phyloP scores from a whole-genome alignment of 2,329 filamentous ascomycete genomes.

The Colletotrichum neosansevieriae region DNA sequence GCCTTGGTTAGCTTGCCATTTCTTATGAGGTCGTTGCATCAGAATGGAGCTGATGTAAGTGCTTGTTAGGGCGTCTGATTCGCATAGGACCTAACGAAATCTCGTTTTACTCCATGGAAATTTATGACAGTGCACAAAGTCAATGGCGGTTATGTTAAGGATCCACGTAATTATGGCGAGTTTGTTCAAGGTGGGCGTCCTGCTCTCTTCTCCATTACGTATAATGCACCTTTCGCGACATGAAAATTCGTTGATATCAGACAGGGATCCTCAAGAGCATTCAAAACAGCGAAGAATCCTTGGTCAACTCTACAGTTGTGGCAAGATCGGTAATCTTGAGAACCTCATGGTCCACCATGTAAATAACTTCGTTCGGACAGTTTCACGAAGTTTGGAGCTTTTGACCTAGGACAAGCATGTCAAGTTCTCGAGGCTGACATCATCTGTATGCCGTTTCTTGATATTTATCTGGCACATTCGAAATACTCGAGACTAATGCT shows the following conservation, averaged over 20 bases:
- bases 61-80: constrained; percentile 40
- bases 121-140: constrained; percentile 46
- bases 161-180: constrained; percentile 45
- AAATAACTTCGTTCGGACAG: no score
- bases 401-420: no score
- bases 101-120: constrained; percentile 45
- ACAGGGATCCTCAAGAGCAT: constrained; percentile 45
- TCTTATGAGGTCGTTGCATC: not conserved
- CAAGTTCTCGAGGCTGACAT: no score
- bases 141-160: constrained; percentile 44
- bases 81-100: constrained; percentile 44
- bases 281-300: constrained; percentile 46
- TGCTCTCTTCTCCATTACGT: constrained; percentile 47
- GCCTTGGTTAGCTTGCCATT: constrained; percentile 30
- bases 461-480: no score
- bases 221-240: not conserved
- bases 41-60: not conserved
- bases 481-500: not conserved
- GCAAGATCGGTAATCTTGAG: constrained; percentile 44
- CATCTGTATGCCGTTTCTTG: no score
- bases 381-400: no score
- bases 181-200: constrained; percentile 47
- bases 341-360: no score
- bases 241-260: constrained; percentile 17
- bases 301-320: constrained; percentile 46